Evolutionary conservation across 345 rosid genomes (phyloP).

Genomic region (Acer yangbiense): DNA sequence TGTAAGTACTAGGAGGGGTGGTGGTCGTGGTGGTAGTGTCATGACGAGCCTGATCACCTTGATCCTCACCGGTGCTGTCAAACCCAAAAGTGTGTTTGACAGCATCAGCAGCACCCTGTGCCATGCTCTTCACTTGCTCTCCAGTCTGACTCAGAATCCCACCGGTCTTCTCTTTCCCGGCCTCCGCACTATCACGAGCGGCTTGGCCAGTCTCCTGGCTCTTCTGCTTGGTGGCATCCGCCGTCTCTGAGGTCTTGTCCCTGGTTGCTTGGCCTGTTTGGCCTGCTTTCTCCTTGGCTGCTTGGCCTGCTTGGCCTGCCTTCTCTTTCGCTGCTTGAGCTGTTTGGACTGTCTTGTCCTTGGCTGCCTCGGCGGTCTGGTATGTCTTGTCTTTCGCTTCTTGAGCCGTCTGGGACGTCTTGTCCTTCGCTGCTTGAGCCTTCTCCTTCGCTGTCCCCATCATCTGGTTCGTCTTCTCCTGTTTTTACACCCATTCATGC

Average conservation of each 20-base stretch:
- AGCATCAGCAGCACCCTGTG: conserved; percentile 58
- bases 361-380: too few species aligned
- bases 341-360: too few species aligned
- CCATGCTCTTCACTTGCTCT: conserved; percentile 60
- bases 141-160: conserved; percentile 49
- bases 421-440: conserved; percentile 5
- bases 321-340: conserved; percentile 5
- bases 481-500: too few species aligned
- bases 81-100: conserved; percentile 60
- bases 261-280: conserved; percentile 5
- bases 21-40: too few species aligned
- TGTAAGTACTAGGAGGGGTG: too few species aligned
- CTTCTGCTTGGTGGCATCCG: conserved; percentile 41
- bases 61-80: too few species aligned
- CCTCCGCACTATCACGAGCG: conserved; percentile 41
- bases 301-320: conserved; percentile 15
- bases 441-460: too few species aligned
- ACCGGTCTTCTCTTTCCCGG: conserved; percentile 47
- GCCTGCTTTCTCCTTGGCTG: conserved; percentile 29
- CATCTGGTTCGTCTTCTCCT: too few species aligned
- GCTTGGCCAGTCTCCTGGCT: conserved; percentile 27
- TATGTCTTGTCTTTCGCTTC: too few species aligned
- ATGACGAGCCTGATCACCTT: too few species aligned
- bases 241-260: conserved; percentile 35
- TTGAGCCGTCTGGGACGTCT: too few species aligned